Base-by-base conservation (phyloP, 2,329 filamentous ascomycete genomes). In the Trichoderma endophyticum region DNA sequence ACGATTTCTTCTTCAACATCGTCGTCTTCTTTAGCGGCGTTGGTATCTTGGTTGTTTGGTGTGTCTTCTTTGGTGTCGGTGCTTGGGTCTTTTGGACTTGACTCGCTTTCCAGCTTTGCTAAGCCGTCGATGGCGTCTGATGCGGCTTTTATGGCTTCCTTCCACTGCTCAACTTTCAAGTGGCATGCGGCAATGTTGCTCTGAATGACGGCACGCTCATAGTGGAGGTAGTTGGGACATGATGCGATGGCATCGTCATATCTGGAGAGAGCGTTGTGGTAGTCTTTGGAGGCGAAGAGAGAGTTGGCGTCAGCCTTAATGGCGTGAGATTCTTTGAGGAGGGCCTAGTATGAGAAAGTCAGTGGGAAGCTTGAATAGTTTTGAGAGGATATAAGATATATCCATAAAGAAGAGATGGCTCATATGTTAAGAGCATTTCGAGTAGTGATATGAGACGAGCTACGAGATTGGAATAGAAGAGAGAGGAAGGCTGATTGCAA, bases 171-270 rank as follows among this genome's bases (percentile, higher is more conserved):
- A 3, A 97, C 85, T 80, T 97, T 97, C 70, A 98, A 81, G 77
- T 97, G 90, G 79, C 94, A 97, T 11, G 95, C 95, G 2, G 95
- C 89, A 75, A 98, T 91, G 83, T 98, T 98, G 79, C 92, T 94
- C 72, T 91, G 90, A 6, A 98, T 86, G 11, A 98, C 93, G 30
- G 95, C 94, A 74, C 95, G 86, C 76, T 97, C 94, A 82, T 93
- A 97, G 79, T 95, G 90, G 30, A 97, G 88, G 79, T 97, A 97
- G 75, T 89, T 91, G 2, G 95, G 95, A 77, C 93, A 95, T 8
- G 90, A 88, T 14, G 89, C 86, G 3, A 97, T 85, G 26, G 96
- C 95, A 75, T 92, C 89, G 77, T 94, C 91, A 82, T 98, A 98
- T 73, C 88, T 91, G 75, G 90, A 88, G 74, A 98, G 91, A 54